Percentiles rank a stretch among this genome's conserved stretches.
These are phyloP conservation scores for Calonectria honghensis DNA, from an alignment of 2,329 filamentous ascomycete genomes.

Conservation along the genomic window DNA sequence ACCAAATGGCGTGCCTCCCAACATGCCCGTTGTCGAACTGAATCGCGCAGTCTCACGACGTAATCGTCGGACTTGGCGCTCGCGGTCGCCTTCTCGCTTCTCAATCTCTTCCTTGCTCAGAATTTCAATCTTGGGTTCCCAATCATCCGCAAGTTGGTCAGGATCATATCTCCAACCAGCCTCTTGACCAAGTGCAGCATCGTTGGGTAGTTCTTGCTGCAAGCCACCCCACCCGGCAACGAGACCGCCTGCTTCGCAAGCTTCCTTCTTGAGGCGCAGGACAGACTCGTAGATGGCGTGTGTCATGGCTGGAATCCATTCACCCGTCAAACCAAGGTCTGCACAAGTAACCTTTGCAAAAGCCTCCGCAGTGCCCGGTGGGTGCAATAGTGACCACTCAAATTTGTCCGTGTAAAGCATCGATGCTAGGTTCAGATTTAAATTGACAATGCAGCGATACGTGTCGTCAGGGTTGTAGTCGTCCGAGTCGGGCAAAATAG, in stretches of 20 bases:
- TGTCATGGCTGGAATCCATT: conserved; percentile 96
- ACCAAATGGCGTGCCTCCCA: conserved; percentile 82
- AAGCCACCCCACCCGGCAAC: conserved; percentile 81
- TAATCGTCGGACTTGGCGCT: conserved; percentile 90
- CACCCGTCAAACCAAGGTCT: conserved; percentile 90
- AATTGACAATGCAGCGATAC: conserved; percentile 92
- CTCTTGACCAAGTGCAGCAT: conserved; percentile 86
- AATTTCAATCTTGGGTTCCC: conserved; percentile 88
- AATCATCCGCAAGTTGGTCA: conserved; percentile 88
- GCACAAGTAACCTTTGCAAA: conserved; percentile 96
- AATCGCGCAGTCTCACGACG: conserved; percentile 94
- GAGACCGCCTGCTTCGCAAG: conserved; percentile 91
- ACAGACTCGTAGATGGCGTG: conserved; percentile 98
- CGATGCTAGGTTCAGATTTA: conserved; percentile 94
- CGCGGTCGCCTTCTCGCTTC: conserved; percentile 94
- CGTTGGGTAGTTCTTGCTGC: conserved; percentile 85
- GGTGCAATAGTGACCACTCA: conserved; percentile 96
- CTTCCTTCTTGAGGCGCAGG: conserved; percentile 94
- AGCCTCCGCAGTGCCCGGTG: conserved; percentile 91
- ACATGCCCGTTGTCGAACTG: conserved; percentile 88
- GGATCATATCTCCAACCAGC: conserved; percentile 98
- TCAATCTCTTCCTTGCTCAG: conserved; percentile 98
- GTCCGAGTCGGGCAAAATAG: conserved; percentile 77
- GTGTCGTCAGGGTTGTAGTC: conserved; percentile 93
- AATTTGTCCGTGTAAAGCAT: conserved; percentile 97